These are phyloP conservation scores for Tetrapisispora iriomotensis DNA, from an alignment of 805 yeast genomes.

Conservation along the genomic window DNA sequence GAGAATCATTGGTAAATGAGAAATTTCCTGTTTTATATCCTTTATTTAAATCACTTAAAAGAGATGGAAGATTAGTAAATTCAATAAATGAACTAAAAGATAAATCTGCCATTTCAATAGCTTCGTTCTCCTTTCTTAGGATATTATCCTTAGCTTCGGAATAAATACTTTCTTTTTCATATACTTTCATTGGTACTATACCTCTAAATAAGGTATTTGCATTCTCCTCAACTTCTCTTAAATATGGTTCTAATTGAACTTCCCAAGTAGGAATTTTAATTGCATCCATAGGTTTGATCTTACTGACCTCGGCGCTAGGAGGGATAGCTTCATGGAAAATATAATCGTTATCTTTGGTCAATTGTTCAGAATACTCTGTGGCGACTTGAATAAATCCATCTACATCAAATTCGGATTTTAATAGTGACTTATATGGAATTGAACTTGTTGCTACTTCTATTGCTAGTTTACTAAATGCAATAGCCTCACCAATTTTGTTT, in stretches of 20 bases:
- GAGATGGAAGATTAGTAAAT: slow-evolving; percentile 63
- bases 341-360: slow-evolving; percentile 79
- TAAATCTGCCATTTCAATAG: slow-evolving; percentile 66
- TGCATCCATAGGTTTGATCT: slow-evolving; percentile 43
- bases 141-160: slow-evolving; percentile 82
- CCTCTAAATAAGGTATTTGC: slow-evolving; percentile 55
- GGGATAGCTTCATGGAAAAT: slow-evolving; percentile 80
- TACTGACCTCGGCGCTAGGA: slow-evolving; percentile 29
- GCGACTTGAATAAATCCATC: slow-evolving; percentile 25
- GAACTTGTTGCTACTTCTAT: slow-evolving; percentile 28
- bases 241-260: slow-evolving; percentile 37
- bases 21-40: slow-evolving; percentile 26
- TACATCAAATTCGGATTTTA: slow-evolving; percentile 28
- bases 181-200: slow-evolving; percentile 78
- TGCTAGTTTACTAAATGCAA: slow-evolving; percentile 53
- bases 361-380: slow-evolving; percentile 30
- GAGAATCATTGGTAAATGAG: slow-evolving; percentile 12
- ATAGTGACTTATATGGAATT: slow-evolving; percentile 27
- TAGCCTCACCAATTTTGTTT: slow-evolving; percentile 64
- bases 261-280: slow-evolving; percentile 63
- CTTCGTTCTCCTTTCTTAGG: slow-evolving; percentile 64
- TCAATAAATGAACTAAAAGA: slow-evolving; percentile 74
- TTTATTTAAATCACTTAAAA: slow-evolving; percentile 44
- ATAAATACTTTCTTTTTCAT: slow-evolving; percentile 77
- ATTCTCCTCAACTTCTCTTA: slow-evolving; percentile 30